Base-by-base conservation (phyloP, 768 basidiomycete genomes). In the Cystofilobasidium ferigula region DNA sequence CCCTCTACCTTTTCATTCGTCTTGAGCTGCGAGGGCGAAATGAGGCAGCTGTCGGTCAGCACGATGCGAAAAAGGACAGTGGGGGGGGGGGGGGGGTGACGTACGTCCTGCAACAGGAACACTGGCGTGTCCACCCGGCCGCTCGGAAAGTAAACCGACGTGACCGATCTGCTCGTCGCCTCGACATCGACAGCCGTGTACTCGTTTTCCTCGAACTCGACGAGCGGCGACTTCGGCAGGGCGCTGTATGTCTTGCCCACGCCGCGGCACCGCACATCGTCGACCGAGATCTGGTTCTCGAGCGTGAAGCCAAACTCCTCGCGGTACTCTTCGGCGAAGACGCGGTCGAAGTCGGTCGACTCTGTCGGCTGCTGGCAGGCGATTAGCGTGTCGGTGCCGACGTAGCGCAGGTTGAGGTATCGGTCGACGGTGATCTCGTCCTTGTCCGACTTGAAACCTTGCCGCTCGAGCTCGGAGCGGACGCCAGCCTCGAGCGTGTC, bases 231-330 rank as follows among this genome's bases (percentile, higher is more conserved):
- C 2, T 26, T 34, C 0, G 64, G 58, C 24, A 61, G 43, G 36
- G 40, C 32, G 9, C 38, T 42, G 45, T 67, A 67, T 3, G 57
- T 42, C 40, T 47, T 61, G 26, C 64, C 64, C 16, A 28, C 42
- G 10, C 43, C 64, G 30, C 64, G 54, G 26, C 54, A 57, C 22
- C 63, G 47, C 36, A 67, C 54, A 43, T 67, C 64, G 64, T 67
- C 64, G 24, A 67, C 64, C 9, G 51, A 45, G 32, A 61, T 51
- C 14, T n/a, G n/a, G 12, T 47, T 51, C 28, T 54, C 24, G 3
- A 67, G 60, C 9, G 54, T 36, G 64, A 67, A 67, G 2, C 64
- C 64, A n/a, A 67, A 67, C 35, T 67, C 64, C 20, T 43, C n/a
- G 16, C 36, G 24, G 40, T 67, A 67, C 47, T 42, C 58, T 6